Percentiles rank a stretch among this genome's conserved stretches.
Conservation (phyloP, 2,329 filamentous ascomycete species). For the Alternaria consortialis region DNA sequence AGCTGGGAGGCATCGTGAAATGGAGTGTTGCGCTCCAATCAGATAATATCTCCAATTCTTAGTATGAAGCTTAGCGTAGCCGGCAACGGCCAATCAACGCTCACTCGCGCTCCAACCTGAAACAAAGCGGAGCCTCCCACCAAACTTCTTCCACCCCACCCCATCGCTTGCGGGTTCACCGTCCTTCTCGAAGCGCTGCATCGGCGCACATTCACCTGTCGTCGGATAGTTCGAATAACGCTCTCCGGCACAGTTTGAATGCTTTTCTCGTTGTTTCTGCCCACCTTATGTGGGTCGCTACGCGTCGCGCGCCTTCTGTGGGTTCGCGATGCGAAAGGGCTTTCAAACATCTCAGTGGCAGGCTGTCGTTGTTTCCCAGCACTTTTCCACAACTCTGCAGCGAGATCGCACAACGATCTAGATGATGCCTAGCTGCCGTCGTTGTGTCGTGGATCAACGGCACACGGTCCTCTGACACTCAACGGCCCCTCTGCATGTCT, state of each 20-base stretch:
- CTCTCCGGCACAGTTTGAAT: slow-evolving; percentile 32
- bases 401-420: slow-evolving; percentile 27
- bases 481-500: slow-evolving; percentile 21
- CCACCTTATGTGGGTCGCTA: slow-evolving; percentile 24
- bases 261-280: slow-evolving; percentile 22
- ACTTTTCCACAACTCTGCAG: slow-evolving; percentile 16
- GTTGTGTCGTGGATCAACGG: slow-evolving; percentile 37
- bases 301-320: slow-evolving; percentile 26
- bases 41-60: slow-evolving; percentile 10
- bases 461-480: slow-evolving; percentile 29
- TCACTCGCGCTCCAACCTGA: slow-evolving; percentile 24
- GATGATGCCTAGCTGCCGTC: slow-evolving; percentile 34
- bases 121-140: slow-evolving; percentile 30
- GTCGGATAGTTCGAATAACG: slow-evolving; percentile 34
- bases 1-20: slow-evolving; percentile 12
- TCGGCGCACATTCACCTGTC: slow-evolving; percentile 43
- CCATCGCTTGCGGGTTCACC: slow-evolving; percentile 20
- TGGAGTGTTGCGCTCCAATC: slow-evolving; percentile 40
- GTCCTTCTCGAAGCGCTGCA: slow-evolving; percentile 40
- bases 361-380: slow-evolving; percentile 32
- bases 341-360: slow-evolving; percentile 29
- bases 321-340: slow-evolving; percentile 19
- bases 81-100: slow-evolving; percentile 32
- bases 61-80: slow-evolving; percentile 17
- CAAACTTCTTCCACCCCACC: slow-evolving; percentile 32